Conservation (phyloP, 345 rosid genomes). For the thale cress (Arabidopsis thaliana) region TAIR10.1 NC_003070.9:25971001-25971500, state of each 20-base stretch:
- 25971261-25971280: conserved; percentile 85
- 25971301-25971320: conserved; percentile 71
- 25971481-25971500: not conserved
- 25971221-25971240: conserved; percentile 89
- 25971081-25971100: conserved; percentile 73
- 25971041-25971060: conserved; percentile 86
- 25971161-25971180: conserved; percentile 81
- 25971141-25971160: conserved; percentile 79
- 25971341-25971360: conserved; percentile 49
- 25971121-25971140: conserved; percentile 77
- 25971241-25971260: conserved; percentile 90
- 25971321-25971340: conserved; percentile 54
- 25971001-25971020: too few relatives aligned
- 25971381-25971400: conserved; percentile 41
- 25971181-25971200: conserved; percentile 74
- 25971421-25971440: conserved; percentile 40
- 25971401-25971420: conserved; percentile 18
- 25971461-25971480: conserved; percentile 1
- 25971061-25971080: conserved; percentile 83
- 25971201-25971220: conserved; percentile 69
- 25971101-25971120: conserved; percentile 83
- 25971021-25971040: not conserved
- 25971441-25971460: conserved; percentile 23
- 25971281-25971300: conserved; percentile 57
- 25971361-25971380: conserved; percentile 43